A percentile compares a stretch with the other conserved stretches of the same genome.
These are phyloP conservation scores for Chaetomium olivaceum DNA, from an alignment of 2,329 filamentous ascomycete species.

Conservation along the genomic window DNA sequence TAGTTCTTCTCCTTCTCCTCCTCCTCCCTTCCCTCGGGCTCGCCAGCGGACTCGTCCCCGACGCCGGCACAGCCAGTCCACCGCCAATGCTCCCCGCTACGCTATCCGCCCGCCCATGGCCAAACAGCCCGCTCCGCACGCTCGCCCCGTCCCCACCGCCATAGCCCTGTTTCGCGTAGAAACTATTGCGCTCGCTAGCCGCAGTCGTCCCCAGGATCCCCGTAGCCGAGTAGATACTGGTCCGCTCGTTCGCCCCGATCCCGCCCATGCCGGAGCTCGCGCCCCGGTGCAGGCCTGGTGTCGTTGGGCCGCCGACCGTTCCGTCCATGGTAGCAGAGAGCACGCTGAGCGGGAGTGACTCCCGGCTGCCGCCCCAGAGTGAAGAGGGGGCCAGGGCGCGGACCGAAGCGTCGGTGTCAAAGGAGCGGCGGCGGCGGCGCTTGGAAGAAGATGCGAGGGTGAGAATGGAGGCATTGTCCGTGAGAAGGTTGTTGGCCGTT, in stretches of 20 bases:
- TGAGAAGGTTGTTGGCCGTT: slow-evolving; percentile 78
- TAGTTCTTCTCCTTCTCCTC: slow-evolving; percentile 1
- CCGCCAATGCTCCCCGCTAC: slow-evolving; percentile 73
- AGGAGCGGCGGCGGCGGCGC: slow-evolving; percentile 71
- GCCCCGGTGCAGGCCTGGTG: slow-evolving; percentile 54
- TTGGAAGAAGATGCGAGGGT: slow-evolving; percentile 83
- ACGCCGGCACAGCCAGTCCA: slow-evolving; percentile 60
- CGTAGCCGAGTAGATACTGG: slow-evolving; percentile 77
- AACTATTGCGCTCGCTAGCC: slow-evolving; percentile 75
- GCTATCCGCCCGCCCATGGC: slow-evolving; percentile 80
- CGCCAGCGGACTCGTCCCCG: slow-evolving; percentile 46
- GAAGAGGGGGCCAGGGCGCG: slow-evolving; percentile 81
- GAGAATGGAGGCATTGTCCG: slow-evolving; percentile 82
- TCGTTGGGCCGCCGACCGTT: slow-evolving; percentile 39
- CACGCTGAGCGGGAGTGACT: slow-evolving; percentile 76
- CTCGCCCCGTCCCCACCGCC: slow-evolving; percentile 66
- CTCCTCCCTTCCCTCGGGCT: slow-evolving; percentile 50
- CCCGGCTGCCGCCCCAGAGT: slow-evolving; percentile 77
- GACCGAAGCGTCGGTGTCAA: slow-evolving; percentile 84
- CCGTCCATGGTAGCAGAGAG: slow-evolving; percentile 69
- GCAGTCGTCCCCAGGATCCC: slow-evolving; percentile 52
- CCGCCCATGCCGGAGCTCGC: slow-evolving; percentile 32
- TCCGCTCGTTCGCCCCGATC: slow-evolving; percentile 61
- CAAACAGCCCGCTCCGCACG: slow-evolving; percentile 72
- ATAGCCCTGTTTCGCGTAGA: slow-evolving; percentile 58